Base-by-base conservation (phyloP, 495 filamentous ascomycete species). In the Lophium mytilinum region DNA sequence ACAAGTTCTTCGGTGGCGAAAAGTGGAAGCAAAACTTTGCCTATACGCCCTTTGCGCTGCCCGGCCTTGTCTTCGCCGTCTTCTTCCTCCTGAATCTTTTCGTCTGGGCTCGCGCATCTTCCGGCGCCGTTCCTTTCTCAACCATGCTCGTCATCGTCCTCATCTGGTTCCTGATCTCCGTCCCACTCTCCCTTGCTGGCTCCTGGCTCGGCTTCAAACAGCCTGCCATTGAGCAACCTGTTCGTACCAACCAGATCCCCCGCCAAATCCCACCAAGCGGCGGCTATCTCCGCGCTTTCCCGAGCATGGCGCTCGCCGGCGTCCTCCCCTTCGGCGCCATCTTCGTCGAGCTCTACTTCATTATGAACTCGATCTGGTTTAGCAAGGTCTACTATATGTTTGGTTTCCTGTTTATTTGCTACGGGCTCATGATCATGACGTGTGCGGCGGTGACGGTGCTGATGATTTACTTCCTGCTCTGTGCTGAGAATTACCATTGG, bases 331-430 rank as follows among this genome's bases (percentile, higher is more conserved):
- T 98, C 63, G 89, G 85, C 45, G 90, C 93, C 45, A 96, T 98
- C 72, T 95, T 95, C 59, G 89, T 97, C 40, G 94, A 98, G 72
- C 83, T 98, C 12, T 95, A 93, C 79, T 96, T 95, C 72, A 96
- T 98, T 74, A 93, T 96, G 88, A 91, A 83, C 72, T 90, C 86
- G 9, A 89, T 98, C 66, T 98, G 93, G 93, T 91, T 90, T 71
- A 88, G 83, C 76, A 92, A 92, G 76, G 89, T 98, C 55, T 98
- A 98, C 77, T 98, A 98, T 77, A 98, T 98, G 93, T 98, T 98
- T 63, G 93, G 93, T 33, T 98, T 98, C 78, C 78, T 98, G 39
- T 98, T 98, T 77, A 75, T 98, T 51, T 95, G 90, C 79, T 98
- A 94, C 72, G 92, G 87, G 14, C 81, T 98, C 61, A 96, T 97